Base-by-base conservation (phyloP, 345 rosid species). In the Populus tremula region DNA sequence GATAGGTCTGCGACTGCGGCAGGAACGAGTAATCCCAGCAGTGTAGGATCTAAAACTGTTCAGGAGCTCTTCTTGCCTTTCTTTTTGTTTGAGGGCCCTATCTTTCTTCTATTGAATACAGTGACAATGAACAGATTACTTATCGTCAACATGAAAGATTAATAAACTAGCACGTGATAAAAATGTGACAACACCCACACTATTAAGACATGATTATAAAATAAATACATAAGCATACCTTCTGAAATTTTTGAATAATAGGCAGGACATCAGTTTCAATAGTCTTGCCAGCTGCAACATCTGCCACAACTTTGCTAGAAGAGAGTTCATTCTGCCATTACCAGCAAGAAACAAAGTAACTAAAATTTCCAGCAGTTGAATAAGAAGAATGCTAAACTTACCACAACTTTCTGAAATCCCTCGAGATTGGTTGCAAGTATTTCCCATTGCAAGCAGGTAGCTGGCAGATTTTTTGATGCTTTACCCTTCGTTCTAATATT, bases 371-470 rank as follows among this genome's bases (percentile, higher is more conserved):
- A 61, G 70, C 39, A 31, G 66, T 12, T 14, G 70, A 67, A 27
- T 23, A 72, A 77, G 21, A 61, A 41, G 36, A 78, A 69, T 25
- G 49, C 49, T 75, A 74, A 61, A 65, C 90, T 84, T 87, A 93
- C 98, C 73, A 85, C 87, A 70, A 86, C 85, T 76, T 41, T 80
- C 16, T 67, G 78, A 85, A 91, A 93, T 86, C 90, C 97, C 63
- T 87, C 83, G 6, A 90, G 91, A 85, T 84, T 89, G 59, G 94
- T 90, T 66, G 98, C 97, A 81, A 93, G 79, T 63, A 91, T 94
- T 89, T 91, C 91, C 98, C 98, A 93, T 39, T 73, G 79, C 77
- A 76, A 71, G 79, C 62, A 76, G 45, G 79, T 38, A 54, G 76
- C 53, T 13, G 86, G 81, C 67, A 50, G 23, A 81, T 62, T 70